Evolutionary conservation across 1,284 basidiomycete species (phyloP), one percentile per base, ranked within the genome.

Genomic region (Pyrrhoderma noxium): DNA sequence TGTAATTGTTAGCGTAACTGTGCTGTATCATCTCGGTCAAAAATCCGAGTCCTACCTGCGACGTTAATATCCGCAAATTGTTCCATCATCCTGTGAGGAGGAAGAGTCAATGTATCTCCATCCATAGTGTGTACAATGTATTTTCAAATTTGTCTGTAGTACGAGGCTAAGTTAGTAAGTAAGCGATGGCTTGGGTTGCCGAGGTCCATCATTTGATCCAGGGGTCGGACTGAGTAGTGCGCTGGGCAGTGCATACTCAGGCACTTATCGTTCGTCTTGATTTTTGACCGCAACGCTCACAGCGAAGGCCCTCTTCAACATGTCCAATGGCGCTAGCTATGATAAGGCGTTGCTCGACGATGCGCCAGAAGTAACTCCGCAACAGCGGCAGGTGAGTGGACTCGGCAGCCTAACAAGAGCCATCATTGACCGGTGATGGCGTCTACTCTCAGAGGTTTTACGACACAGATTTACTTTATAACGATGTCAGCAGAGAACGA

Each of bases 11-110:
- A 16, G 16, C 35, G 35, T 16, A 37, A 11, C 35, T 11, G 35
- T 11, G 35, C 9, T 37, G 9, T 16, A 37, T 37, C 16, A 16
- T 35, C 9, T 18, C 7, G 14, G 13, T 9, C 45, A 16, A 9
- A 14, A 13, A 31, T 8, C 14, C 21, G 47, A 11, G 42, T n/a
- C 37, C 53, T 36, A 65, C 68, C 69, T 9, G 73, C 67, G 27
- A 75, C 64, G 48, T 77, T 75, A 41, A 75, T 63, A 3, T 61
- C 63, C 25, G 72, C 64, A 39, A 71, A 69, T 45, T 63, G 52
- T 9, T 60, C 57, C 13, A 77, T 62, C 61, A 77, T 65, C 31
- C 67, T 66, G 25, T 70, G 63, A 0, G 71, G 70, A 2, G 65
- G 62, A 4, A 76, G 51, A 2, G 64, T 53, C 8, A 51, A 41